Base-by-base conservation (phyloP, 208 protist genomes). In the Histomonas meleagridis region DNA sequence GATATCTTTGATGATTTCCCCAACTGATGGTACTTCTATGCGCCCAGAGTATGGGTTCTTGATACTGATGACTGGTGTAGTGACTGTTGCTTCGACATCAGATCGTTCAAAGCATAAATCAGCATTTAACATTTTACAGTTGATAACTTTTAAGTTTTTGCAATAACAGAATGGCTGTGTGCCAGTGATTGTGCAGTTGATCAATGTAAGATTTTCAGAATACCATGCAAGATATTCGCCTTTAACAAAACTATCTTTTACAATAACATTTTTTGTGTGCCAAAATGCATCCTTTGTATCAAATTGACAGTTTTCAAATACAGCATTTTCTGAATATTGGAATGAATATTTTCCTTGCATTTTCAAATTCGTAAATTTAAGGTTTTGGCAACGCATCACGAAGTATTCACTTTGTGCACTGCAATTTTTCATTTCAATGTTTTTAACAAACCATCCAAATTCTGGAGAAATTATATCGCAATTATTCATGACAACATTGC, bases 211-310 rank as follows among this genome's bases (percentile, higher is more conserved):
- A 79, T 79, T 79, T 21, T 46, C 49, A 28, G 70, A 79, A 35
- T 46, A 79, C 70, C 70, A 79, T 48, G 70, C 70, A 16, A 79
- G 10, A 79, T 79, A 79, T 43, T 79, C 70, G 28, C 70, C 70
- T 21, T 35, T 48, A 43, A 79, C n/a, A 51, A 79, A 32, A 51
- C 40, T 51, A 43, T 79, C 70, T 9, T 49, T 32, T 0, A 79
- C 70, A 79, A 23, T 49, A 49, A 79, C 40, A 35, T 79, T 28
- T 46, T 79, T 79, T 21, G 40, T 35, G 28, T 79, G 70, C 70
- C 70, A 79, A 35, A 79, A 79, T 18, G 32, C 28, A 43, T 79
- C 70, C 18, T 79, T 79, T 49, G 70, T 48, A 43, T 46, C 40
- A 49, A 79, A 18, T 49, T 79, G 3, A 28, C n/a, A 14, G 49